Evolutionary conservation across 805 yeast genomes (phyloP), one percentile per base, ranked within the genome.

Genomic region (Starmerella bacillaris): DNA sequence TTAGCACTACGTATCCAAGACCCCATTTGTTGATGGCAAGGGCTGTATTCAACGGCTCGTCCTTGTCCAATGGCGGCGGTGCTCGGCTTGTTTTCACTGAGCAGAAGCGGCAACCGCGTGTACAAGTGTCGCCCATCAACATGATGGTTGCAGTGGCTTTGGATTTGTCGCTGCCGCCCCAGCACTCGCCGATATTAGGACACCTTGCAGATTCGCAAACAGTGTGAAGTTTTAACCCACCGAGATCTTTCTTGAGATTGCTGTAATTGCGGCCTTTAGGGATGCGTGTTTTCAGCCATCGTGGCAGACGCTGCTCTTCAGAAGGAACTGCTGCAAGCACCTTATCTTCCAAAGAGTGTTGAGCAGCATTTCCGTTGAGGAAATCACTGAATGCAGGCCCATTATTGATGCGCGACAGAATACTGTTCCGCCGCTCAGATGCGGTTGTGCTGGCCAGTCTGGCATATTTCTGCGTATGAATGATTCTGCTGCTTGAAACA

Each of bases 151-250:
- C 94, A 5, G 94, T 82, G 3, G 98, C 95, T 43, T 82, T 86
- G 5, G 86, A 71, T 55, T 84, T 69, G 48, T 68, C 73, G 49
- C 74, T 71, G 21, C 98, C 98, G 37, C 98, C 96, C 99, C 99
- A 89, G 58, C 99, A 89, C 56, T 89, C 99, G 35, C 96, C 94
- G 42, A 89, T 89, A 55, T 89, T 89, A n/a, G 99, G 99, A 59
- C 99, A 89, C 52, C 89, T 76, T 4, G 98, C 98, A 52, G 89
- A 98, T 57, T 89, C 96, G 59, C 99, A 89, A 21, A 89, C 99
- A 0, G 99, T 89, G 24, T 94, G 77, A 34, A 89, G 62, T 44
- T 82, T 80, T 40, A 89, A 62, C 39, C 92, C 95, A 41, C 82
- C 67, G 22, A 89, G 74, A 51, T 89, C 99, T 32, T 71, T 68